A percentile compares a stretch with the other conserved stretches of the same genome.
Evolutionary conservation across 2,329 filamentous ascomycete genomes (phyloP).

Genomic region (Emericellopsis cladophorae): DNA sequence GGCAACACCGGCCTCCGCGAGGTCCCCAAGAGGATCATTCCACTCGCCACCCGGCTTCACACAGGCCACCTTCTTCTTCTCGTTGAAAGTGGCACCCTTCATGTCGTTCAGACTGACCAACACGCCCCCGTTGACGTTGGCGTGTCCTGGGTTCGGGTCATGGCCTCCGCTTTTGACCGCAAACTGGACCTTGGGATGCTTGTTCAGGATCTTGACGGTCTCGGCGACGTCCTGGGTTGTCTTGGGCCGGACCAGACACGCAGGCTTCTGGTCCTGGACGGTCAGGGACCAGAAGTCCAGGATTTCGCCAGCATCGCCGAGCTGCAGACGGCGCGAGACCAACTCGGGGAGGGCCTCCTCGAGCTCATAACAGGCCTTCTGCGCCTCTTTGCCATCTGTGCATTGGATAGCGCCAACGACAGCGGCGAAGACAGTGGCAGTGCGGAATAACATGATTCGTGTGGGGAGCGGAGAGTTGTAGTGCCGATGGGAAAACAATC

Average conservation of each 20-base stretch:
- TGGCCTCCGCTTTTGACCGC: conserved; percentile 25
- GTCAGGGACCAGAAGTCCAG: conserved; percentile 18
- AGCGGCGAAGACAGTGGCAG: no score
- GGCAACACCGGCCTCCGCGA: conserved; percentile 19
- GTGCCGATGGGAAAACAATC: no score
- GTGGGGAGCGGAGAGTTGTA: no score
- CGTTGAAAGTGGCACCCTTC: conserved; percentile 19
- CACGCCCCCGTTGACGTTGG: conserved; percentile 20
- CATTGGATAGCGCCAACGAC: no score
- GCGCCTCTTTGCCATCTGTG: no score
- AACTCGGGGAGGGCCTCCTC: background rate
- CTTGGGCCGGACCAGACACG: conserved; percentile 20
- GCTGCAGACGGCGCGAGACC: background rate
- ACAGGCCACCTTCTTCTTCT: conserved; percentile 16
- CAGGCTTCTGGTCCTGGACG: conserved; percentile 16
- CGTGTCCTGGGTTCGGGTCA: conserved; percentile 19
- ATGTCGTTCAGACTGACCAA: conserved; percentile 20
- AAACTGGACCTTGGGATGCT: conserved; percentile 16
- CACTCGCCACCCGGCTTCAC: conserved; percentile 24
- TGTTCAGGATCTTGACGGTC: conserved; percentile 16
- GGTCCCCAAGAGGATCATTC: conserved; percentile 20
- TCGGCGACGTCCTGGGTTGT: conserved; percentile 17
- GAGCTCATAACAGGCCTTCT: conserved; percentile 4
- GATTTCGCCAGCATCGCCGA: conserved; percentile 1
- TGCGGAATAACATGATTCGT: no score